These are phyloP conservation scores for Pholiota microspora DNA, from an alignment of 768 basidiomycete genomes.

Conservation along the genomic window DNA sequence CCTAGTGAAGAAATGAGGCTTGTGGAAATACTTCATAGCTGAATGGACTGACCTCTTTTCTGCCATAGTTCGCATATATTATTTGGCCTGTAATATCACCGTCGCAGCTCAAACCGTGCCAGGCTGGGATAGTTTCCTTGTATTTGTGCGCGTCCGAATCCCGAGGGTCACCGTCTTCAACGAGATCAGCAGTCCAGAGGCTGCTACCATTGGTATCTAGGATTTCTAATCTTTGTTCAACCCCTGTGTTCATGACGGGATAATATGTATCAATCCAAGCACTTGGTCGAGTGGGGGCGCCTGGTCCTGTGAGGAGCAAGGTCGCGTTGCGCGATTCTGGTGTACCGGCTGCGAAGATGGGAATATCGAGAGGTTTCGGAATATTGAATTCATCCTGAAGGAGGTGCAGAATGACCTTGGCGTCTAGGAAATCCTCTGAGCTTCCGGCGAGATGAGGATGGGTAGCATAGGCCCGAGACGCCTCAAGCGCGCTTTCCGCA, in stretches of 20 bases:
- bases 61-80: slow-evolving; percentile 82
- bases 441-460: slow-evolving; percentile 77
- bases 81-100: slow-evolving; percentile 71
- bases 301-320: slow-evolving; percentile 43
- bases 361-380: slow-evolving; percentile 35
- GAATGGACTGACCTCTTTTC: slow-evolving; percentile 43
- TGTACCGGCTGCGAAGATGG: slow-evolving; percentile 73
- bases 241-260: slow-evolving; percentile 80
- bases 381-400: slow-evolving; percentile 69
- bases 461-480: slow-evolving; percentile 58
- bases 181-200: slow-evolving; percentile 70
- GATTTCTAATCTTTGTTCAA: slow-evolving; percentile 67
- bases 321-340: slow-evolving; percentile 66
- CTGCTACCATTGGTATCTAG: slow-evolving; percentile 51
- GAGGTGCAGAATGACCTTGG: slow-evolving; percentile 61
- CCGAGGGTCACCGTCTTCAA: slow-evolving; percentile 64
- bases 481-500: slow-evolving; percentile 52
- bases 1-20: slow-evolving; percentile 22
- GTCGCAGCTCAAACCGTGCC: slow-evolving; percentile 79
- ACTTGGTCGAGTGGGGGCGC: slow-evolving; percentile 44
- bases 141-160: slow-evolving; percentile 75
- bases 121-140: slow-evolving; percentile 68
- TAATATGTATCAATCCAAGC: slow-evolving; percentile 91
- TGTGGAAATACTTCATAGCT: background rate
- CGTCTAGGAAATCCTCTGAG: slow-evolving; percentile 56